Base-by-base conservation (phyloP, 2,329 filamentous ascomycete species). In the Ceratocystis destructans region DNA sequence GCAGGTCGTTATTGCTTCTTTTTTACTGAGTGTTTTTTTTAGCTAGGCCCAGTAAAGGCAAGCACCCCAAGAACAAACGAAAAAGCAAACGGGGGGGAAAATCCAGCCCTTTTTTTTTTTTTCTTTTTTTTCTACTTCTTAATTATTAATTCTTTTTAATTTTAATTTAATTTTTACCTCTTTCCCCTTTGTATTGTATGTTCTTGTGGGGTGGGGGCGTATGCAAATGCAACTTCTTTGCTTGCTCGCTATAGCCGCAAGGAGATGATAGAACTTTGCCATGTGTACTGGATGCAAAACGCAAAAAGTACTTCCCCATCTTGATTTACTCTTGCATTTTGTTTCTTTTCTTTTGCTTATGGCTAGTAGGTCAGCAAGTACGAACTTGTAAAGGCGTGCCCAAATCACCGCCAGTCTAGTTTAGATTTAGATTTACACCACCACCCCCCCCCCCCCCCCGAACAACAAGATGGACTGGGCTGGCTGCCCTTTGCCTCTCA, bases 121-220 rank as follows among this genome's bases (percentile, higher is more conserved):
- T 20, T 50, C 5, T 22, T 50, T 25, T 8, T 50, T 50, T 5
- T 10, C 44, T 25, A 25, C 2, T 25, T 25, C 22, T 25, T 25
- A 25, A 25, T 25, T 25, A 1, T 25, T 25, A 25, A 25, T 25
- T 46, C 12, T 12, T 12, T n/a, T 46, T 46, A n/a, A n/a, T n/a
- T 46, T 46, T 20, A n/a, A 20, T 46, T 15, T 46, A 12, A n/a
- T 50, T 50, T 50, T 50, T 12, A 25, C 22, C 22, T 50, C n/a
- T 25, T 57, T 28, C 53, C 28, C 22, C 12, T 28, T 31, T 57
- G 48, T 50, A 15, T 50, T 50, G 48, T 57, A 15, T 8, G 53
- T 57, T 57, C 53, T 41, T 57, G 53, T 57, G 53, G 53, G 53
- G 53, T 57, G 53, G 28, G 53, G 53, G 48, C 48, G 48, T 50